phyloP scores from a whole-genome alignment of 1,284 basidiomycete species.

The Puccinia novopanici region DNA sequence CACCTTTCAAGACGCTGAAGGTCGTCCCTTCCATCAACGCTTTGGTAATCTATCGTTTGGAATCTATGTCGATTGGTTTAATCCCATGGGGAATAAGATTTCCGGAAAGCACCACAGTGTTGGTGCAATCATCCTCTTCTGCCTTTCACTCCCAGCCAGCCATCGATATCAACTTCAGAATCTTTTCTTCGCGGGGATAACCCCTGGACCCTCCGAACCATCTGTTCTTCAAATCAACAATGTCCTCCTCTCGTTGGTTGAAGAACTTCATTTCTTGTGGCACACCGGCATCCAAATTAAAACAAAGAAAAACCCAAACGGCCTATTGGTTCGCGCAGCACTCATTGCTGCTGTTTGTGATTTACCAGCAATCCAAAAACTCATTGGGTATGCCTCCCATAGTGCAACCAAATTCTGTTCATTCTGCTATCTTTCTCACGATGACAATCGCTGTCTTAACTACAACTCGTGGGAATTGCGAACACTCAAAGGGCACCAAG shows the following conservation, averaged over 20 bases:
- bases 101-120: constrained; percentile 35
- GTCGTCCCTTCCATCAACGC: not conserved
- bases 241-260: constrained; percentile 6
- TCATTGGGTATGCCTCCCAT: constrained; percentile 45
- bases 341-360: constrained; percentile 37
- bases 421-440: constrained; percentile 32
- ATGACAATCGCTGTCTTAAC: not conserved
- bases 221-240: constrained; percentile 40
- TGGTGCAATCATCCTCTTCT: constrained; percentile 41
- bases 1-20: not conserved
- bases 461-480: not conserved
- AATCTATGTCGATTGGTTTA: constrained; percentile 43
- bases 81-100: constrained; percentile 36
- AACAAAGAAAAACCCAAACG: not conserved
- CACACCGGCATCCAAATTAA: not conserved
- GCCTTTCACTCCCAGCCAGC: constrained; percentile 34
- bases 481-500: constrained; percentile 5
- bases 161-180: constrained; percentile 44
- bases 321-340: constrained; percentile 12
- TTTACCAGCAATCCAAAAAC: constrained; percentile 30
- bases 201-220: constrained; percentile 35
- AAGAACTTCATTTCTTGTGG: constrained; percentile 23
- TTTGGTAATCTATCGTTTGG: constrained; percentile 41
- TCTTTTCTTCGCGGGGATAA: constrained; percentile 39
- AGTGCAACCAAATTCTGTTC: constrained; percentile 37